Evolutionary conservation across 108 stramenopile species (phyloP), one percentile per base, ranked within the genome.

Genomic region (Nannochloropsis salina): DNA sequence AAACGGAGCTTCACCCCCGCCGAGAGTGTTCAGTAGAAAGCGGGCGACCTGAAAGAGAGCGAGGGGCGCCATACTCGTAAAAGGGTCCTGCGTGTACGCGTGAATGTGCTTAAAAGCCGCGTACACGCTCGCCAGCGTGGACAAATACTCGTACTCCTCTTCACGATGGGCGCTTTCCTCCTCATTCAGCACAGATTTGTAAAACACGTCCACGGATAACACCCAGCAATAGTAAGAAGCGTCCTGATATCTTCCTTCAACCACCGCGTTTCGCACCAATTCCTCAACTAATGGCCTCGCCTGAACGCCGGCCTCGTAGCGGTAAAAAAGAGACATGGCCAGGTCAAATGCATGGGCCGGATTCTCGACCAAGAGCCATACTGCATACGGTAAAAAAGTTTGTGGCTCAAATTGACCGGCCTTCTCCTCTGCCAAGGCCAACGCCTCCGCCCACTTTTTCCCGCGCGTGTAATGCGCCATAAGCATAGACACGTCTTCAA

Each of bases 221-320:
- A 82, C 44, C 82, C 82, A 82, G 44, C 44, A 82, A 9, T 44
- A 82, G 44, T 82, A 82, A 15, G 82, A 82, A 43, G 82, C 42
- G 8, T 82, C 82, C 82, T 82, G 3, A 9, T n/a, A 82, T 15
- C 82, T 15, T 15, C 44, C 42, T 9, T 82, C 82, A 45, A 82
- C 8, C 5, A 82, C 82, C 20, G 82, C 42, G 21, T 82, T 82
- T 20, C 42, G 44, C 9, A 45, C 44, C 44, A 82, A 82, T 0
- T 5, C 82, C 8, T 74, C 61, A 15, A 74, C 61, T 6, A 74
- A 74, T 3, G 8, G 15, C 61, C 61, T 74, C 20, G 6, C 61
- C 61, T 3, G 61, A 4, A n/a, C 61, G 15, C 20, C 61, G 3
- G 20, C n/a, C 15, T 74, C 61, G 8, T 74, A 74, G 8, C 6